Evolutionary conservation across 208 protist species (phyloP).

Genomic region (Leishmania turanica): DNA sequence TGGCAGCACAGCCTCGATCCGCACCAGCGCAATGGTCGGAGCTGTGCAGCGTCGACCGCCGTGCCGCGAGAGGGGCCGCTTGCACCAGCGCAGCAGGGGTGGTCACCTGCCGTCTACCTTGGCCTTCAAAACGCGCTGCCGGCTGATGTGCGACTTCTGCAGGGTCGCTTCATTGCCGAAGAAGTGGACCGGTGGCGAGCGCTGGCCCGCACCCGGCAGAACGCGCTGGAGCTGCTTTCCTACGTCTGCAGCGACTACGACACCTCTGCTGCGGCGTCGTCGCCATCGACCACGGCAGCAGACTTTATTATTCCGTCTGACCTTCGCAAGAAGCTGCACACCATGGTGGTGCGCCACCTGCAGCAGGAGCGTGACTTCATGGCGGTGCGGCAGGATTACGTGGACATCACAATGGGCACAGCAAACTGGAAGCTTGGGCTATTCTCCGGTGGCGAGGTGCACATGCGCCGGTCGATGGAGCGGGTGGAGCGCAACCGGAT

Average conservation of each 20-base stretch:
- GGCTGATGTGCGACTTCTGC: constrained; percentile 31
- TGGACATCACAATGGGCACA: constrained; percentile 74
- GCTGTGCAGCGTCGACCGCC: background rate
- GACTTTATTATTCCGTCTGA: constrained; percentile 35
- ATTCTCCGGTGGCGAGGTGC: constrained; percentile 85
- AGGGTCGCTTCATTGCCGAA: constrained; percentile 34
- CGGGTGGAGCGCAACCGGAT: constrained; percentile 82
- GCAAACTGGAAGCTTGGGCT: constrained; percentile 88
- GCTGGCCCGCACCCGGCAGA: constrained; percentile 40
- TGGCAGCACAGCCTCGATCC: constrained; percentile 40
- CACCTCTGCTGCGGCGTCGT: constrained; percentile 1
- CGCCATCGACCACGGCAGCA: background rate
- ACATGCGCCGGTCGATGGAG: constrained; percentile 88
- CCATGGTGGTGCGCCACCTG: constrained; percentile 41
- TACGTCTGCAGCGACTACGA: constrained; percentile 52
- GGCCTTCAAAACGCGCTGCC: constrained; percentile 46
- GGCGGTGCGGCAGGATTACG: constrained; percentile 64
- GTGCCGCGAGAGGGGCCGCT: background rate
- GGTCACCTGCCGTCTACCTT: constrained; percentile 57
- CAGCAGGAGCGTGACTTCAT: constrained; percentile 42
- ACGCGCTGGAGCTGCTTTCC: constrained; percentile 61
- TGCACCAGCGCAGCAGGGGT: constrained; percentile 34
- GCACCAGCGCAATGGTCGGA: background rate
- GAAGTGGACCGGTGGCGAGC: constrained; percentile 51
- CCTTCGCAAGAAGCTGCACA: constrained; percentile 39